Conservation (phyloP, 2,329 filamentous ascomycete species). For the Emericellopsis cladophorae region DNA sequence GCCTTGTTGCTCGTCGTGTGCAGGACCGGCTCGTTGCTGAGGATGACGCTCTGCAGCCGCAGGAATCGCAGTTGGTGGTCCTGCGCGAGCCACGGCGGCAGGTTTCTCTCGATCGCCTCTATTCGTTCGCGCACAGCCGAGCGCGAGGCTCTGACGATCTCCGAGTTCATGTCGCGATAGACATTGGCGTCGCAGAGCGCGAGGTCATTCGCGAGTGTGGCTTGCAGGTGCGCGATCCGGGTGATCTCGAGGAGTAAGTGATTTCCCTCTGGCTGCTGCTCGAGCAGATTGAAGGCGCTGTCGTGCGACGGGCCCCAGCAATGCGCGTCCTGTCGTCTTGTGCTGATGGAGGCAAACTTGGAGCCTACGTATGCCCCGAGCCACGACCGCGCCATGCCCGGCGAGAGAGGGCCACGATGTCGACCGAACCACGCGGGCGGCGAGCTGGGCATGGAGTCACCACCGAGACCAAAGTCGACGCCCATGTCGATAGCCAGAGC, state of each 20-base stretch:
- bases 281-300: background rate
- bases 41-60: conserved; percentile 3
- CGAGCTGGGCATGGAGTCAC: conserved; percentile 2
- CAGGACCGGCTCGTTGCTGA: conserved; percentile 6
- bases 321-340: background rate
- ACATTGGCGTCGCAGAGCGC: background rate
- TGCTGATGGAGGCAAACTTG: background rate
- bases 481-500: background rate
- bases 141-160: background rate
- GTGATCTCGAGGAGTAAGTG: background rate
- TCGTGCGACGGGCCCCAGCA: background rate
- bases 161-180: background rate
- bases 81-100: background rate
- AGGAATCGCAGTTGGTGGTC: background rate
- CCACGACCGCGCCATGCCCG: background rate
- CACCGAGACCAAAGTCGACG: conserved; percentile 1
- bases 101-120: background rate
- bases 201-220: background rate
- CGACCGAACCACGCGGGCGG: background rate
- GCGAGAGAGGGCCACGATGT: conserved; percentile 1
- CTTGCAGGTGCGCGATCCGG: background rate
- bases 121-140: background rate
- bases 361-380: background rate
- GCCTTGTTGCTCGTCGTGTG: conserved; percentile 7
- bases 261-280: background rate